Evolutionary conservation across 306 rosid genomes (phyloP).

Genomic region (Pyrus communis): DNA sequence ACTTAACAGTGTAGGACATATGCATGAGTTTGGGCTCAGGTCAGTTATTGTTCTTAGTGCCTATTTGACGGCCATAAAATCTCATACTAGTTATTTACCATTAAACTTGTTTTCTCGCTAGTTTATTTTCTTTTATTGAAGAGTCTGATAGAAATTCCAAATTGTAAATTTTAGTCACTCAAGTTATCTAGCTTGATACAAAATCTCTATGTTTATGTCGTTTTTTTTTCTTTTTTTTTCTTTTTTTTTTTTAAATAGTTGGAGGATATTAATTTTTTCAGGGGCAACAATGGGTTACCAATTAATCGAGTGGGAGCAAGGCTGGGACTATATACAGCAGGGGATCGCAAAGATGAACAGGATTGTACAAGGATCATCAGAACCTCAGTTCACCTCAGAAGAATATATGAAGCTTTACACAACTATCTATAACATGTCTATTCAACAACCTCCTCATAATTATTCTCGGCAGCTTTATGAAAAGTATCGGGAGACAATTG

Average conservation of each 20-base stretch:
- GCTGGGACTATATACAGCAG: slow-evolving; percentile 4
- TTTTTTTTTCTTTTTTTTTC: not conserved
- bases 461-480: slow-evolving; percentile 41
- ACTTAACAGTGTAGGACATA: no score
- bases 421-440: slow-evolving; percentile 46
- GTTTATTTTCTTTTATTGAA: not conserved
- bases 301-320: slow-evolving; percentile 4
- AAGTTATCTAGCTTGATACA: not conserved
- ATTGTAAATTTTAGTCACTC: not conserved
- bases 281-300: not conserved
- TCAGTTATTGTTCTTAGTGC: not conserved
- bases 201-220: not conserved
- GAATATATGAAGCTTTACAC: slow-evolving; percentile 11
- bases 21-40: not conserved
- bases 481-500: slow-evolving; percentile 22
- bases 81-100: not conserved
- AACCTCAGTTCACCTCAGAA: slow-evolving; percentile 7
- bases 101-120: not conserved
- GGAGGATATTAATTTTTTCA: no score
- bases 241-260: no score
- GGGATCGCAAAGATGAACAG: not conserved
- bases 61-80: not conserved
- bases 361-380: slow-evolving; percentile 8
- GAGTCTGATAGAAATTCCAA: not conserved
- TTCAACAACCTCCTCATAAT: slow-evolving; percentile 35